A percentile compares a stretch with the other conserved stretches of the same genome.
Conservation (phyloP, 2,329 filamentous ascomycete genomes). For the Ophiostoma fasciatum region DNA sequence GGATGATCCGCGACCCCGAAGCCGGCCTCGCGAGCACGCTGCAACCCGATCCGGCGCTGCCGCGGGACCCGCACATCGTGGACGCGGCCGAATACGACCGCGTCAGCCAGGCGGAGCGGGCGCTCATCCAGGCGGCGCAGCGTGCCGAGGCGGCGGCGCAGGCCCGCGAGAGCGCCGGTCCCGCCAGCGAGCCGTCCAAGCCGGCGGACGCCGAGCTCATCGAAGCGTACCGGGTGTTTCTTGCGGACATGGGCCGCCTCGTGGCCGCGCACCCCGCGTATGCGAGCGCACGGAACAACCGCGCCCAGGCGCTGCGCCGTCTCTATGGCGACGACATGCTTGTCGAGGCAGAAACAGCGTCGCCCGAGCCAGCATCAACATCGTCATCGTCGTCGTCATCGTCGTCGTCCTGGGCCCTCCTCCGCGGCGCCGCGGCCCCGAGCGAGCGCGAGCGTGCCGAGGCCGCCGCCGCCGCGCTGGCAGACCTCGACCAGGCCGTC, state of each 20-base stretch:
- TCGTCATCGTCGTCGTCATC: slow-evolving; percentile 9
- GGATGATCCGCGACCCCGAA: slow-evolving; percentile 54
- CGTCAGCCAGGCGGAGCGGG: slow-evolving; percentile 34
- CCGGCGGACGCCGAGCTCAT: too few species aligned
- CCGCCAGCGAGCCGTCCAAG: too few species aligned
- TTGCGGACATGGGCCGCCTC: slow-evolving; percentile 37
- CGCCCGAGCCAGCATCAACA: background rate
- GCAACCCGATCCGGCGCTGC: slow-evolving; percentile 37
- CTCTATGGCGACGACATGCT: slow-evolving; percentile 47
- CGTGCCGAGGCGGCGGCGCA: too few species aligned
- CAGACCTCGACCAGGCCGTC: slow-evolving; percentile 44
- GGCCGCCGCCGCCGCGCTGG: slow-evolving; percentile 23
- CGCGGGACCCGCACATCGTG: slow-evolving; percentile 41
- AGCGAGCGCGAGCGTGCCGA: slow-evolving; percentile 16
- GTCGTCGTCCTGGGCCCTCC: too few species aligned
- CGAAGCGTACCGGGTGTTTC: slow-evolving; percentile 30
- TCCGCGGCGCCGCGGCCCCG: slow-evolving; percentile 19
- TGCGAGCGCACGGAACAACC: slow-evolving; percentile 60
- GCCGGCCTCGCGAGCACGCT: slow-evolving; percentile 39
- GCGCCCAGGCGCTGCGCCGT: slow-evolving; percentile 50
- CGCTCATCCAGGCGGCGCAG: slow-evolving; percentile 40
- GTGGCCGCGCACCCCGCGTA: slow-evolving; percentile 47
- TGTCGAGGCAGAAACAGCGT: slow-evolving; percentile 21
- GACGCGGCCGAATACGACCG: slow-evolving; percentile 35
- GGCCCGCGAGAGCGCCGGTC: too few species aligned